Evolutionary conservation across 176 grass and related monocot species (phyloP).

Genomic region (Panicum miliaceum): DNA sequence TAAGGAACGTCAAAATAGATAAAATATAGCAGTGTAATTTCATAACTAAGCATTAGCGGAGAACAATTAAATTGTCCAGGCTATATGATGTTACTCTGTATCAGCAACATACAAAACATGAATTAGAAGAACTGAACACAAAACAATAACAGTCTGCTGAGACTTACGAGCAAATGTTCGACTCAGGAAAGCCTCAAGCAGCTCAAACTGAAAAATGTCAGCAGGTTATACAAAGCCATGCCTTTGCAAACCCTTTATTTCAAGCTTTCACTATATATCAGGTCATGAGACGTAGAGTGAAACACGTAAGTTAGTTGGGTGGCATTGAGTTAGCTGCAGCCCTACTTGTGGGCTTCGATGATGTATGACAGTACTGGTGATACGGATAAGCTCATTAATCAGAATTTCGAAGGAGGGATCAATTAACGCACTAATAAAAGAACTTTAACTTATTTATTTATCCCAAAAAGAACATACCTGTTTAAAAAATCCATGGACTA

Average conservation of each 20-base stretch:
- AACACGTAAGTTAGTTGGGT: slow-evolving; percentile 41
- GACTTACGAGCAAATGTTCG: slow-evolving; percentile 60
- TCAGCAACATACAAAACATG: slow-evolving; percentile 24
- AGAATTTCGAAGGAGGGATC: slow-evolving; percentile 26
- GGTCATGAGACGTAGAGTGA: slow-evolving; percentile 44
- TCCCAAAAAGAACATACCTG: slow-evolving; percentile 64
- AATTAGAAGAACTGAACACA: slow-evolving; percentile 33
- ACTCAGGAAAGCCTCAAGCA: slow-evolving; percentile 58
- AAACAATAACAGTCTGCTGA: slow-evolving; percentile 50
- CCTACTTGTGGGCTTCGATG: slow-evolving; percentile 39
- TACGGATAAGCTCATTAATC: slow-evolving; percentile 42
- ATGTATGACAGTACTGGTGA: slow-evolving; percentile 42
- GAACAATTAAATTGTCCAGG: not conserved
- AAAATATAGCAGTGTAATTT: slow-evolving; percentile 19
- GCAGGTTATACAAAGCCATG: slow-evolving; percentile 57
- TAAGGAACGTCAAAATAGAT: slow-evolving; percentile 17
- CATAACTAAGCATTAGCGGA: slow-evolving; percentile 2
- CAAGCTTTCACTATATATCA: slow-evolving; percentile 59
- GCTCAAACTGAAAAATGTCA: slow-evolving; percentile 67
- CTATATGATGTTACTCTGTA: slow-evolving; percentile 7
- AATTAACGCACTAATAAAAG: slow-evolving; percentile 17
- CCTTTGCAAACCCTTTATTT: slow-evolving; percentile 57
- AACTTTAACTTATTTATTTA: not conserved
- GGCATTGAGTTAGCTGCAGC: slow-evolving; percentile 57
- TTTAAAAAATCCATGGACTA: slow-evolving; percentile 94